Conservation (phyloP, 2,329 filamentous ascomycete species). For the Claviceps quebecensis region DNA sequence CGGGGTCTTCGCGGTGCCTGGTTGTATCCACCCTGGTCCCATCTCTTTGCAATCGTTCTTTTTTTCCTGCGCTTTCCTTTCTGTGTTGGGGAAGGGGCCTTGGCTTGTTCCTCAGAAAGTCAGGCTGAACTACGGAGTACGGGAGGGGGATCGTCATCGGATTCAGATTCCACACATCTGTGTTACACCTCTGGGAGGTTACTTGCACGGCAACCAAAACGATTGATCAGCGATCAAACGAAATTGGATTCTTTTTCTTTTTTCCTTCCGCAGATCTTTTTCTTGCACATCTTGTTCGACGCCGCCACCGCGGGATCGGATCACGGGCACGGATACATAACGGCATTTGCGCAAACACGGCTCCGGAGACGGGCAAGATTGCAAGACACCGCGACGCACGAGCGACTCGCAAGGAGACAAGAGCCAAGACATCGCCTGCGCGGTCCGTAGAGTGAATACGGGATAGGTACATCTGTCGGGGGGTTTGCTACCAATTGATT, state of each 20-base stretch:
- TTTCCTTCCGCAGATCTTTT: neutral
- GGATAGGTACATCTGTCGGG: neutral
- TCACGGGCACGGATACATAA: too few relatives aligned
- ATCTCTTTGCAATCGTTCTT: neutral
- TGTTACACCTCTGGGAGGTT: constrained; percentile 1
- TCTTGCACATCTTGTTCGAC: neutral
- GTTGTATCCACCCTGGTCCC: neutral
- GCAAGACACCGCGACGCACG: neutral
- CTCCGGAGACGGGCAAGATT: too few relatives aligned
- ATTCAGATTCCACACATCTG: neutral
- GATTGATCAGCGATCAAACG: neutral
- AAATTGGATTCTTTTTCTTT: neutral
- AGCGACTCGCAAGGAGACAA: neutral
- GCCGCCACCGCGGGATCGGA: neutral
- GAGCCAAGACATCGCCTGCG: neutral
- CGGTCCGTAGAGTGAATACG: neutral
- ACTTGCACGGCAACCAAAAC: neutral
- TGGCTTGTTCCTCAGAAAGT: neutral
- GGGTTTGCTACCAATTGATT: neutral
- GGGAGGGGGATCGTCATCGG: neutral
- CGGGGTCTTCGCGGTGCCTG: neutral
- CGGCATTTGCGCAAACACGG: too few relatives aligned
- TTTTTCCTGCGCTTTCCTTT: neutral
- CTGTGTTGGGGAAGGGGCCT: neutral
- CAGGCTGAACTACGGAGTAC: neutral